phyloP scores from a whole-genome alignment of 192 early-diverging fungal genomes.

The Gamsiella multidivaricata region DNA sequence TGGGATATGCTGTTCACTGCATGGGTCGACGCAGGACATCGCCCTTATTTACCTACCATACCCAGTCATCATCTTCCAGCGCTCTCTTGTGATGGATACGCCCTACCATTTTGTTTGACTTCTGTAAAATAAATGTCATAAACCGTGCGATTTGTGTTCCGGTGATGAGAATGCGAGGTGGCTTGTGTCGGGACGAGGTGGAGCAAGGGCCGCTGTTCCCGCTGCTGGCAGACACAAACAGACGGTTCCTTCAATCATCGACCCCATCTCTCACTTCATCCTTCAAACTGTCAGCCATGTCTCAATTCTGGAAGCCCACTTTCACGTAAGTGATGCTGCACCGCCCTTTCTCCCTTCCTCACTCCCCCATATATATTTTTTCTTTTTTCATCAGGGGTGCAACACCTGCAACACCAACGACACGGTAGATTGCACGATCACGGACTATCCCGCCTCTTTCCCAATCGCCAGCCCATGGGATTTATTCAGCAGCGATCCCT shows the following conservation, averaged over 20 bases:
- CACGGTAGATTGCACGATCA: background rate
- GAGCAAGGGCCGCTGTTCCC: too few species aligned
- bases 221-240: constrained; percentile 12
- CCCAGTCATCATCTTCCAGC: too few species aligned
- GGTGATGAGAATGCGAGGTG: constrained; percentile 2
- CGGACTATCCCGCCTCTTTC: background rate
- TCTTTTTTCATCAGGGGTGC: too few species aligned
- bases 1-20: too few species aligned
- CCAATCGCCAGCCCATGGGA: background rate
- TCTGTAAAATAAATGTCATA: constrained; percentile 15
- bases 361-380: background rate
- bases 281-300: constrained; percentile 22
- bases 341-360: background rate
- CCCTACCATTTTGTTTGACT: too few species aligned
- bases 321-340: constrained; percentile 49
- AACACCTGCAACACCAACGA: background rate
- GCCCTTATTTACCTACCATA: too few species aligned
- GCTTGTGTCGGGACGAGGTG: background rate
- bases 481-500: background rate
- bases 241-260: constrained; percentile 20
- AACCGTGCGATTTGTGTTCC: background rate
- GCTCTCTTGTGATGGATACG: too few species aligned
- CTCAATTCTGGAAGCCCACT: constrained; percentile 55
- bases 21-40: background rate
- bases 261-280: constrained; percentile 4